phyloP scores from a whole-genome alignment of 2,329 filamentous ascomycete genomes.

The Diaporthe sp. region DNA sequence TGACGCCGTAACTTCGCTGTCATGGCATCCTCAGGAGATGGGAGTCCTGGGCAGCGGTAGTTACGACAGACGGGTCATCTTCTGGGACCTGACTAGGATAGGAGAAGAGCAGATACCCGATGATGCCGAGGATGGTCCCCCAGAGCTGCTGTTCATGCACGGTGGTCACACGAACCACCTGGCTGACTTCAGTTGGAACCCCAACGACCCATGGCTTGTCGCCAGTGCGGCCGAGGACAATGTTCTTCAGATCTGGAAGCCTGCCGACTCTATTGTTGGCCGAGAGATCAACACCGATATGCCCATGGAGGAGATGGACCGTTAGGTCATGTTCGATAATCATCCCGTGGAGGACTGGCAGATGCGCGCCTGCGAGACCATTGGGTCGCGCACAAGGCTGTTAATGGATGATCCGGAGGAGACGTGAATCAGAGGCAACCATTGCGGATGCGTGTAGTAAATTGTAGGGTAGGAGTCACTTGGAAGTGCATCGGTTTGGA shows the following conservation, averaged over 20 bases:
- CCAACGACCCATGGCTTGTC: constrained; percentile 96
- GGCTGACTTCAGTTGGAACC: constrained; percentile 98
- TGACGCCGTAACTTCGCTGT: constrained; percentile 90
- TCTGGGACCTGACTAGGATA: constrained; percentile 94
- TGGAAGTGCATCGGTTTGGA: not conserved
- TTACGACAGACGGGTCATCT: constrained; percentile 93
- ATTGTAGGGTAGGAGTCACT: not conserved
- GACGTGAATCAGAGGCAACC: not conserved
- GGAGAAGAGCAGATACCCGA: constrained; percentile 96
- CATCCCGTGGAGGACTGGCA: not conserved
- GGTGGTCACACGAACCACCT: constrained; percentile 97
- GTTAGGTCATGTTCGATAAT: constrained; percentile 54
- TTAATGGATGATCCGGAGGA: not conserved
- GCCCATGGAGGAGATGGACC: constrained; percentile 82
- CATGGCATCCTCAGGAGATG: constrained; percentile 94
- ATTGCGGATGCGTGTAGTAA: not conserved
- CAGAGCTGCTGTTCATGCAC: constrained; percentile 99
- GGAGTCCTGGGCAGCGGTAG: constrained; percentile 91
- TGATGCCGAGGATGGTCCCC: constrained; percentile 93
- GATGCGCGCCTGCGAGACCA: not conserved
- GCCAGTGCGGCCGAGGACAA: constrained; percentile 98
- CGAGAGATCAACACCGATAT: constrained; percentile 79
- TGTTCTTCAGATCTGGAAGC: constrained; percentile 94
- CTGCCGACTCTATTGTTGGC: constrained; percentile 84
- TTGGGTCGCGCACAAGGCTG: not conserved